These are phyloP conservation scores for Metarhizium guizhouense DNA, from an alignment of 2,329 filamentous ascomycete species.

Conservation along the genomic window DNA sequence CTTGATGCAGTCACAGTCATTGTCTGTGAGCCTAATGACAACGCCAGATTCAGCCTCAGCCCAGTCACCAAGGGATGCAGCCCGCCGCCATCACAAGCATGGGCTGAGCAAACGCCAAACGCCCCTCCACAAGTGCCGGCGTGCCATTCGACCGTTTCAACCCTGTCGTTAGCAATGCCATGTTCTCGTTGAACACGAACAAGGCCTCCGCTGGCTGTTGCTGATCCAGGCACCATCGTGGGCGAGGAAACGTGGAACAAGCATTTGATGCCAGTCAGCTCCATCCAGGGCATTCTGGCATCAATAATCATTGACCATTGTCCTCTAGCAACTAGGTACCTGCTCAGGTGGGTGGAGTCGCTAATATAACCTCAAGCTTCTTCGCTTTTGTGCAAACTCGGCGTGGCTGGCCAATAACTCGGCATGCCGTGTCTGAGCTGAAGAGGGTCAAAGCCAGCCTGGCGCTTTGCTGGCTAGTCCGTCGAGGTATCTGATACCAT, in stretches of 20 bases:
- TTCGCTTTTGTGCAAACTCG: background rate
- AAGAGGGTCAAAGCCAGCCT: background rate
- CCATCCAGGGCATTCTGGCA: too few relatives aligned
- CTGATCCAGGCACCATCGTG: background rate
- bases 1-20: background rate
- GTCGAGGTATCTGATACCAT: too few relatives aligned
- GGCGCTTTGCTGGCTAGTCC: too few relatives aligned
- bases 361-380: background rate
- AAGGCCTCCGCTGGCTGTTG: background rate
- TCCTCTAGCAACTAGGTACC: too few relatives aligned
- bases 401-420: background rate
- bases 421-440: background rate
- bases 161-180: background rate
- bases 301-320: too few relatives aligned
- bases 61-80: background rate
- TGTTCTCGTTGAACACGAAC: too few relatives aligned
- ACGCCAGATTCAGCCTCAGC: conserved; percentile 1
- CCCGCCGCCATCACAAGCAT: background rate
- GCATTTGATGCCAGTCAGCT: too few relatives aligned
- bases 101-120: background rate
- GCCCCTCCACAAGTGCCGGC: background rate
- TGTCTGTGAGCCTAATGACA: background rate
- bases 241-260: too few relatives aligned
- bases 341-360: conserved; percentile 1
- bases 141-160: background rate